Evolutionary conservation across 495 filamentous ascomycete species (phyloP).

Genomic region (Melanomma pulvis-pyrius): DNA sequence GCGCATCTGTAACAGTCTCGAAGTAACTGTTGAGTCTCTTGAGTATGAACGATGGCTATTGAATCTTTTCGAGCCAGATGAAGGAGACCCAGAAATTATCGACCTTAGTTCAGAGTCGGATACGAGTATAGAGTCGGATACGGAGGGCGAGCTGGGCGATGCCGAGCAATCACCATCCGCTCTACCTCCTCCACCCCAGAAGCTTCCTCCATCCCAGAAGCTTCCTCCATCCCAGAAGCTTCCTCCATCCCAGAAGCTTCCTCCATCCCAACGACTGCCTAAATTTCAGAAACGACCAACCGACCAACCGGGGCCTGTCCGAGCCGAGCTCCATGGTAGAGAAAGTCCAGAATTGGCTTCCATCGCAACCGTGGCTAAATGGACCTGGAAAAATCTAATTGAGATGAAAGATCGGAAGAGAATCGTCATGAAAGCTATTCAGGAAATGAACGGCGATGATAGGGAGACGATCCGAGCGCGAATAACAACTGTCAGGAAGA

Average conservation of each 20-base stretch:
- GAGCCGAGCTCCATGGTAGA: background rate
- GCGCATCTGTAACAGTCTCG: slow-evolving; percentile 49
- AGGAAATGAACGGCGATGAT: slow-evolving; percentile 11
- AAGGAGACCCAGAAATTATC: background rate
- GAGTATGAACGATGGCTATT: slow-evolving; percentile 10
- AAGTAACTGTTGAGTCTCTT: background rate
- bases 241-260: background rate
- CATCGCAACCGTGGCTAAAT: slow-evolving; percentile 5
- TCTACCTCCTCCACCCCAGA: background rate
- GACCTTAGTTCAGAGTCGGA: slow-evolving; percentile 9
- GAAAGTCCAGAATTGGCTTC: slow-evolving; percentile 5
- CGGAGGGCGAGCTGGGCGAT: background rate
- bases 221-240: background rate
- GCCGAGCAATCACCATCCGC: background rate
- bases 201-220: background rate
- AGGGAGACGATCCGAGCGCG: slow-evolving; percentile 12
- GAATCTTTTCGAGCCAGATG: background rate
- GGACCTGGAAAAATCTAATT: slow-evolving; percentile 33
- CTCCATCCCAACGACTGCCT: background rate
- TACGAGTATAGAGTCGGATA: background rate
- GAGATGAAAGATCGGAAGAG: slow-evolving; percentile 34
- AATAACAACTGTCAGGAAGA: slow-evolving; percentile 7
- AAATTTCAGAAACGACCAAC: background rate
- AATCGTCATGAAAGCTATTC: slow-evolving; percentile 42
- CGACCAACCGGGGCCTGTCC: background rate